Base-by-base conservation (phyloP, 306 rosid genomes). In the Carpinus viminea region DNA sequence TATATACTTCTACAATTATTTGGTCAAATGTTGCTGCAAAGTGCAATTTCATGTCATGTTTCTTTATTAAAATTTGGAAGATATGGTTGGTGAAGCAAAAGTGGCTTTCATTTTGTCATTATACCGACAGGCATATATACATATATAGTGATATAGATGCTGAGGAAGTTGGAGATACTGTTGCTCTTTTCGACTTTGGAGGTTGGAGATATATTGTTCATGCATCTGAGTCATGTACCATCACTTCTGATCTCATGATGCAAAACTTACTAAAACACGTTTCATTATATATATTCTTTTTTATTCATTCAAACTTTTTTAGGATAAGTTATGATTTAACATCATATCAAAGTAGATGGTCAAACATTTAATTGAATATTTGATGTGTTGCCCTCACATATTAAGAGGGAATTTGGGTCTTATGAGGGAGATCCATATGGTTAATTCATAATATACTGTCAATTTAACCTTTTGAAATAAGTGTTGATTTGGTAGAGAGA, bases 1-100 rank as follows among this genome's bases (percentile, higher is more conserved):
- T 68, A 54, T 38, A 34, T 76, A 18, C 82, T 68, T 56, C 76
- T 31, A 31, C 34, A 31, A 1, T 46, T 46, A n/a, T 56, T 74
- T 71, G 83, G 90, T 87, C 92, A 85, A 89, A 74, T 57, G 46
- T 83, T 79, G 76, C 90, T 79, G 84, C 89, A 64, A 82, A 79
- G 80, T 77, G 78, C 82, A 51, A 52, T 73, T 55, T 68, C 79
- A 62, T 69, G 78, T 54, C 70, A 45, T 45, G 43, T 70, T 50
- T 71, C 77, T 79, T 75, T 73, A 43, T 52, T 26, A 57, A 76
- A 82, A 28, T 28, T 69, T 68, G 68, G 78, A 71, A 69, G 71
- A 80, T 53, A 76, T 62, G 79, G 56, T 75, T 86, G 86, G 68
- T 11, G 20, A 51, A 59, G 75, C 76, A 77, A 85, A 83, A 77